These are phyloP conservation scores for Pestalotiopsis sp. DNA, from an alignment of 2,329 filamentous ascomycete genomes.

Conservation along the genomic window DNA sequence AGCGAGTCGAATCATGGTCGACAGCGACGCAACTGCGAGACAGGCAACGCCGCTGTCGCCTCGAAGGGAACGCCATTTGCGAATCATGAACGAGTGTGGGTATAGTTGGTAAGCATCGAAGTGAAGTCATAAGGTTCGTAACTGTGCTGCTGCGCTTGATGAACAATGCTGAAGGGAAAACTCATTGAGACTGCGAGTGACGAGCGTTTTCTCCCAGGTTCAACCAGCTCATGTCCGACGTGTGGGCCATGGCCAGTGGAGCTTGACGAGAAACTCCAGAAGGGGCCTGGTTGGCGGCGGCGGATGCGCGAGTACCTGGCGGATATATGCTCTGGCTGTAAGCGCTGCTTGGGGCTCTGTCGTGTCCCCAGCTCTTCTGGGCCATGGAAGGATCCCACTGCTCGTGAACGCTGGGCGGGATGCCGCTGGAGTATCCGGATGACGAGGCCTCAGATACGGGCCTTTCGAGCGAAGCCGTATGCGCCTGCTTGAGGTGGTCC, in stretches of 20 bases:
- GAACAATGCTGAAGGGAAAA: neutral
- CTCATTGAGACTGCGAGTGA: slow-evolving; percentile 18
- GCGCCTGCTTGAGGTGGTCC: slow-evolving; percentile 53
- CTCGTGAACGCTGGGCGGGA: slow-evolving; percentile 63
- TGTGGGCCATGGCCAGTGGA: slow-evolving; percentile 49
- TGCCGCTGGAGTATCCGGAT: slow-evolving; percentile 63
- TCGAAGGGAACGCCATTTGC: neutral
- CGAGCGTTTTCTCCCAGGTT: slow-evolving; percentile 58
- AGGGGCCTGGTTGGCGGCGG: slow-evolving; percentile 25
- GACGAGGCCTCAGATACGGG: slow-evolving; percentile 50
- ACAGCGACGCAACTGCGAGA: neutral
- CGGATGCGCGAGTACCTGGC: slow-evolving; percentile 37
- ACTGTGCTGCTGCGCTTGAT: neutral
- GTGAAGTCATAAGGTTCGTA: slow-evolving; percentile 9
- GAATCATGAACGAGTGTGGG: slow-evolving; percentile 8
- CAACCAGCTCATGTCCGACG: slow-evolving; percentile 77
- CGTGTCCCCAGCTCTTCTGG: slow-evolving; percentile 48
- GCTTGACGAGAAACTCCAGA: slow-evolving; percentile 48
- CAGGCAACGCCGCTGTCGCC: neutral
- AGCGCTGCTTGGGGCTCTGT: slow-evolving; percentile 52
- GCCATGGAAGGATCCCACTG: slow-evolving; percentile 50
- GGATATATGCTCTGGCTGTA: slow-evolving; percentile 48
- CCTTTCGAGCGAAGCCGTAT: slow-evolving; percentile 63
- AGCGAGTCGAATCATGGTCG: neutral
- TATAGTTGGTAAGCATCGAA: slow-evolving; percentile 8